A percentile compares a stretch with the other conserved stretches of the same genome.
phyloP scores from a whole-genome alignment of 495 filamentous ascomycete species.

The Diplogelasinospora grovesii region DNA sequence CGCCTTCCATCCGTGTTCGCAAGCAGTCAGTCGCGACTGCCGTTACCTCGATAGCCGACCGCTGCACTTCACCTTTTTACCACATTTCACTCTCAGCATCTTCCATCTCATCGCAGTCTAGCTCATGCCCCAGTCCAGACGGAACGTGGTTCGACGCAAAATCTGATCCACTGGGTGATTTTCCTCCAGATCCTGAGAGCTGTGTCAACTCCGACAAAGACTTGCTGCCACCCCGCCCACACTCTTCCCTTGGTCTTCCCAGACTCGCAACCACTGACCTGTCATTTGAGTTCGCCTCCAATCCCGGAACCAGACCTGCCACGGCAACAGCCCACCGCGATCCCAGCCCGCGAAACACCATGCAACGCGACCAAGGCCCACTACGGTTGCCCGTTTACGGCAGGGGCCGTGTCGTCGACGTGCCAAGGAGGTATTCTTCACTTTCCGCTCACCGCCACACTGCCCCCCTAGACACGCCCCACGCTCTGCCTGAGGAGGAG shows the following conservation, averaged over 20 bases:
- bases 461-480: no score
- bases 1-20: constrained; percentile 20
- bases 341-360: no score
- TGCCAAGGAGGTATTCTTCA: background rate
- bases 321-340: background rate
- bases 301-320: no score
- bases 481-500: no score
- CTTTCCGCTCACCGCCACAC: constrained; percentile 1
- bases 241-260: background rate
- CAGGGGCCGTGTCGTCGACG: no score
- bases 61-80: constrained; percentile 22
- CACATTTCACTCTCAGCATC: constrained; percentile 13
- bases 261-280: no score
- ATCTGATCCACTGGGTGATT: no score
- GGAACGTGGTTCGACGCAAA: constrained; percentile 34
- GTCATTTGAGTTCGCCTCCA: no score
- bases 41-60: constrained; percentile 28
- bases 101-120: constrained; percentile 3
- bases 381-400: no score
- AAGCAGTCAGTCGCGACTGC: constrained; percentile 31
- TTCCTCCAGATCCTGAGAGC: background rate
- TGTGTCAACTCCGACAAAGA: background rate
- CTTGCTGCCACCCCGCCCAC: background rate
- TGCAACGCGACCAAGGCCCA: no score
- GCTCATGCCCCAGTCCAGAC: constrained; percentile 3